Conservation (phyloP, 2,329 filamentous ascomycete genomes). For the Sporothrix inflata region DNA sequence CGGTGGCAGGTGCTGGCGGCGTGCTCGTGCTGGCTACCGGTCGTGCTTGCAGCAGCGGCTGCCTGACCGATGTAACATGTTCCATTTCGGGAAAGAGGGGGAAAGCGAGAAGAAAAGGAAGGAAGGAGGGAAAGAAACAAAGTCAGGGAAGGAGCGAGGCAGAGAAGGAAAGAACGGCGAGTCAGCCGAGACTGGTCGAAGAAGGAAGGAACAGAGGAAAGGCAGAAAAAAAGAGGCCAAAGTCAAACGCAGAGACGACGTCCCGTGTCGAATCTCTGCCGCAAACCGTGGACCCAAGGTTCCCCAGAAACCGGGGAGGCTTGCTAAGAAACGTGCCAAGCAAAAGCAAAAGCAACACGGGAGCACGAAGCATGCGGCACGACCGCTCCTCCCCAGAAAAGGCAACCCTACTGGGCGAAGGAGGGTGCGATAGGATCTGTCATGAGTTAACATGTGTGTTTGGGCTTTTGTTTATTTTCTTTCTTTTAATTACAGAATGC, state of each 20-base stretch:
- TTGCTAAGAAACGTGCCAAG: neutral
- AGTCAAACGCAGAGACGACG: neutral
- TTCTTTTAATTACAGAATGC: neutral
- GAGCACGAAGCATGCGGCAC: neutral
- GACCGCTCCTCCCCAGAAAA: neutral
- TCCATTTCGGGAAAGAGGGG: neutral
- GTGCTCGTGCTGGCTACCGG: neutral
- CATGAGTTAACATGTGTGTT: neutral
- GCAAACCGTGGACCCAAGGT: conserved; percentile 12
- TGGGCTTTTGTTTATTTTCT: neutral
- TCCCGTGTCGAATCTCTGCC: neutral
- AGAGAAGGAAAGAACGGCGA: neutral
- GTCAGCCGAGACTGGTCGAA: neutral
- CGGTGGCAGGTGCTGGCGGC: neutral
- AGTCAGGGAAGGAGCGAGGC: neutral
- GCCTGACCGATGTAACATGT: conserved; percentile 3
- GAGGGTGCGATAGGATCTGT: neutral
- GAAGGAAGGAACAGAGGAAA: neutral
- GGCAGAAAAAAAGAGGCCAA: too few species aligned
- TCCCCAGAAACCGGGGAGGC: conserved; percentile 1
- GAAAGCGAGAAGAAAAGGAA: neutral
- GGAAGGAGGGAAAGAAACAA: neutral
- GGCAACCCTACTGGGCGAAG: neutral
- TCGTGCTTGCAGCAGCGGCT: neutral
- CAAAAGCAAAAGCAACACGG: neutral